A percentile compares a stretch with the other conserved stretches of the same genome.
Evolutionary conservation across 2,329 filamentous ascomycete genomes (phyloP).

Genomic region (Diplodia mutila): DNA sequence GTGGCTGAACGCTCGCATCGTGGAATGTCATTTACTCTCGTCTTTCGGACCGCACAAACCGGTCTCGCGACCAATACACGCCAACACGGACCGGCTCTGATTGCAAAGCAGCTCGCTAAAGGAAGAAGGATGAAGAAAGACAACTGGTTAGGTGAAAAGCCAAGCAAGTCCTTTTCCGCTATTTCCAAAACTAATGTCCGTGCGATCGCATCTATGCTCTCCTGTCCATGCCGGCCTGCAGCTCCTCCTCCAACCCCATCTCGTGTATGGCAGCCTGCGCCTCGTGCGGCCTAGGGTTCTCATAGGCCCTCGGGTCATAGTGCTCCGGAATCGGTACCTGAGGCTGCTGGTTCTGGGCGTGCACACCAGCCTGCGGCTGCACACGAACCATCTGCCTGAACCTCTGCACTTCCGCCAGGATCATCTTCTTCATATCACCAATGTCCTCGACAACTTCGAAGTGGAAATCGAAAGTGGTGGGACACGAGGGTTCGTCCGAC

Average conservation of each 20-base stretch:
- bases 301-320: constrained; percentile 60
- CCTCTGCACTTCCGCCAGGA: constrained; percentile 86
- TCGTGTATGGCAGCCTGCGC: constrained; percentile 31
- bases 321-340: constrained; percentile 67
- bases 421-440: constrained; percentile 93
- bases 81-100: not conserved
- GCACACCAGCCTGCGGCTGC: constrained; percentile 38
- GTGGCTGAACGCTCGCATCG: not conserved
- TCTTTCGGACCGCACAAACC: not conserved
- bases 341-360: constrained; percentile 46
- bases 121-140: not conserved
- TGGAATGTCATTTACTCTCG: constrained; percentile 9
- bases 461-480: constrained; percentile 94
- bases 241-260: constrained; percentile 27
- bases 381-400: constrained; percentile 69
- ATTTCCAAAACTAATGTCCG: constrained; percentile 20
- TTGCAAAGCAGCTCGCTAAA: constrained; percentile 17
- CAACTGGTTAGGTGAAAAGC: not conserved
- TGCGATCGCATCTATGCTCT: constrained; percentile 21
- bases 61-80: not conserved
- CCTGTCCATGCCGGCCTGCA: constrained; percentile 27
- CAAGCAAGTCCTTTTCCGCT: constrained; percentile 6
- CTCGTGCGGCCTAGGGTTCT: constrained; percentile 67
- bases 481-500: constrained; percentile 91
- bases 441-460: constrained; percentile 98